Evolutionary conservation across 495 filamentous ascomycete species (phyloP), one percentile per base, ranked within the genome.

Genomic region (Daldinia bambusicola): DNA sequence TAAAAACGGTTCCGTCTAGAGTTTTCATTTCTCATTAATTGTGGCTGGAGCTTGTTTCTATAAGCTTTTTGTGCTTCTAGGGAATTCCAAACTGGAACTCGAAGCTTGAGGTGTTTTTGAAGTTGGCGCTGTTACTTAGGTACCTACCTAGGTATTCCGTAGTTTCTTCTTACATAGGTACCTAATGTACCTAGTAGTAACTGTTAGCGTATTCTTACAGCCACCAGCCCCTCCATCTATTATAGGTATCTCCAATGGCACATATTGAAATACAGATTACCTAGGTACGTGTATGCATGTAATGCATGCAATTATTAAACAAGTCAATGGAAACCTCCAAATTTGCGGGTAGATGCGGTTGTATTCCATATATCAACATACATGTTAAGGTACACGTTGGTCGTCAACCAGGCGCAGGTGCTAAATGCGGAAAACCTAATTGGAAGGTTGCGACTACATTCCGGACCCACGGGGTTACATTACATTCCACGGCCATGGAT

Each of bases 341-440:
- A 31, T 31, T 52, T 31, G 14, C 38, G 61, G 61, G 31, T 67
- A 61, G 20, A 31, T n/a, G 36, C 52, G 5, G 37, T 56, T 26
- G 43, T 69, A 69, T 58, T 41, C 36, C 26, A 26, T 26, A 26
- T 26, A 26, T 26, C 26, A 26, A 26, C 26, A 3, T 26, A 26
- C 1, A 26, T 26, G 26, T 26, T 26, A 14, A 26, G 43, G 7
- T 55, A 56, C 37, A 64, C 38, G 26, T 26, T 26, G 8, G 12
- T 41, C 30, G 10, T 38, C 41, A 48, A 32, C 63, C 51, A 72
- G 60, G 60, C 65, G 65, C 65, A 72, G 60, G 60, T 68, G 65
- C 65, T 69, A 53, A 52, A 62, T 56, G 31, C 51, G 43, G 50
- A 40, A 13, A 48, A 48, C 40, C 36, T 55, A 18, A 73, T 73